Percentiles rank a stretch among this genome's conserved stretches.
phyloP scores from a whole-genome alignment of 208 protist genomes.

The Wallacemonas rigidus region DNA sequence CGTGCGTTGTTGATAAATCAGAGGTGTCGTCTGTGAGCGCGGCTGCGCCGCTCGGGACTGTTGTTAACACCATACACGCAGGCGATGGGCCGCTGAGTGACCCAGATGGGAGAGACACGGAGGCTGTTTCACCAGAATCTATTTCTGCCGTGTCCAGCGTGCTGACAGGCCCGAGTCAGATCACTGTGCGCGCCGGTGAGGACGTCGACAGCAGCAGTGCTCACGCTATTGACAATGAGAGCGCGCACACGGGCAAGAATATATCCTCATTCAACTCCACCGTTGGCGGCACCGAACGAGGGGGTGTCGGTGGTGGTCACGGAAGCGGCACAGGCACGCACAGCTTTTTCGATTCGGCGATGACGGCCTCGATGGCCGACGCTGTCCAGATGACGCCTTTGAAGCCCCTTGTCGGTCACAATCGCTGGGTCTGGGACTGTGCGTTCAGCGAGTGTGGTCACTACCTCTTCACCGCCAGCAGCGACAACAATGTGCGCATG shows the following conservation, averaged over 20 bases:
- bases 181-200: not conserved
- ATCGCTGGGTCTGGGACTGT: conserved; percentile 88
- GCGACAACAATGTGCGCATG: conserved; percentile 75
- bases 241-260: not conserved
- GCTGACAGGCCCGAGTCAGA: not conserved
- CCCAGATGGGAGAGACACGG: too few relatives aligned
- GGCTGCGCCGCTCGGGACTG: not conserved
- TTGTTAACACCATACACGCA: not conserved
- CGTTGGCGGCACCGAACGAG: not conserved
- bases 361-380: not conserved
- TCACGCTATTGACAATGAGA: not conserved
- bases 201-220: not conserved
- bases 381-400: conserved; percentile 48
- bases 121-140: too few relatives aligned
- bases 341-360: not conserved
- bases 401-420: conserved; percentile 70
- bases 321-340: not conserved
- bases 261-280: not conserved
- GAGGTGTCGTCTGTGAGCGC: not conserved
- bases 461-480: conserved; percentile 82
- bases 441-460: conserved; percentile 77
- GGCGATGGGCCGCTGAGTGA: not conserved
- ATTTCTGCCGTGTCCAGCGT: not conserved
- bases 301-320: not conserved
- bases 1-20: not conserved